Conservation (phyloP, 2,329 filamentous ascomycete species). For the Venturia nashicola region DNA sequence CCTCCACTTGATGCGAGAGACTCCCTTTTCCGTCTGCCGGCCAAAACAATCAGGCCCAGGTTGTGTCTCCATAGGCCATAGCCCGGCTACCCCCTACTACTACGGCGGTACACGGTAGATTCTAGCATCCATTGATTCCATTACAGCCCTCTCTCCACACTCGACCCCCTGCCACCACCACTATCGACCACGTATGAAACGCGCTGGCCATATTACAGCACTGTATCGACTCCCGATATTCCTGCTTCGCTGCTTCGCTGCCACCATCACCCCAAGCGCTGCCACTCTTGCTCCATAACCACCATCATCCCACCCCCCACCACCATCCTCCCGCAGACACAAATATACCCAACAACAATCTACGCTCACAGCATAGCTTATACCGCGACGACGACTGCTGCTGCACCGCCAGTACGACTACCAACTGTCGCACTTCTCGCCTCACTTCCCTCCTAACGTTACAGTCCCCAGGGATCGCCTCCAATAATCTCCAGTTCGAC, state of each 20-base stretch:
- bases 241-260: background rate
- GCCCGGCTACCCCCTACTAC: too few species aligned
- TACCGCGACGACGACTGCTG: background rate
- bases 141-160: background rate
- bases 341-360: background rate
- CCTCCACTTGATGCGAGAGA: too few species aligned
- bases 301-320: background rate
- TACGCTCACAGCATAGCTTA: background rate
- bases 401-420: background rate
- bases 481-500: background rate
- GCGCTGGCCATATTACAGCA: background rate
- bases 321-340: background rate
- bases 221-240: background rate
- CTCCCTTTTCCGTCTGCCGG: background rate
- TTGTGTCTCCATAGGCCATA: background rate
- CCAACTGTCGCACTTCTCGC: background rate
- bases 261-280: background rate
- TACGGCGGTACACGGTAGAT: background rate
- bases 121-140: background rate
- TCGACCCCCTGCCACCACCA: background rate
- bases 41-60: background rate
- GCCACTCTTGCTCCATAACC: background rate
- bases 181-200: conserved; percentile 4
- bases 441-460: background rate
- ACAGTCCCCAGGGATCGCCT: background rate